Percentiles rank a stretch among this genome's conserved stretches.
Conservation (phyloP, 345 rosid genomes). For the Populus deltoides region DNA sequence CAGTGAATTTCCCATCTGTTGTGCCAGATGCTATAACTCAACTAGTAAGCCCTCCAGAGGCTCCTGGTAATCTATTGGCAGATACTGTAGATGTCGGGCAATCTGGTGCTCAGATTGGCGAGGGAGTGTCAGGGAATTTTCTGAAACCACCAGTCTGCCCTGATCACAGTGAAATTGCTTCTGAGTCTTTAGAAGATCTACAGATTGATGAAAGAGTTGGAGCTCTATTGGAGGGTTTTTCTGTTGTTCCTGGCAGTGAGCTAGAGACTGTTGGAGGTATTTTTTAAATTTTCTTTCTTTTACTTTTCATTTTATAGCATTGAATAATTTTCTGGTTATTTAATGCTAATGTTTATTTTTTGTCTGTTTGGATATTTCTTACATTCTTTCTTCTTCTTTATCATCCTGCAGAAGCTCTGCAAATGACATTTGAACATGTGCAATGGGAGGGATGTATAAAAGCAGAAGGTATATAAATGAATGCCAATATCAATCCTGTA, state of each 20-base stretch:
- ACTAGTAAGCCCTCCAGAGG: conserved; percentile 88
- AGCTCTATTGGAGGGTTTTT: conserved; percentile 67
- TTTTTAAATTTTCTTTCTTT: conserved; percentile 3
- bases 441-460: conserved; percentile 45
- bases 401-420: conserved; percentile 63
- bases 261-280: conserved; percentile 82
- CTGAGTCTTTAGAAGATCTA: conserved; percentile 50
- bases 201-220: conserved; percentile 68
- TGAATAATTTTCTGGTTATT: background rate
- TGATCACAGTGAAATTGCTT: conserved; percentile 23
- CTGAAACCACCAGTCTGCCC: conserved; percentile 9
- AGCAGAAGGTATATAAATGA: conserved; percentile 52
- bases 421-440: conserved; percentile 50
- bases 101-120: conserved; percentile 26
- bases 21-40: conserved; percentile 70
- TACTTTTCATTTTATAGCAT: background rate
- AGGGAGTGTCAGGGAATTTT: conserved; percentile 28
- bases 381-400: conserved; percentile 1
- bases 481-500: background rate
- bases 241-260: conserved; percentile 68
- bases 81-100: conserved; percentile 54
- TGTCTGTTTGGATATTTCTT: background rate
- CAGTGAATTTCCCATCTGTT: conserved; percentile 49
- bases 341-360: conserved; percentile 6
- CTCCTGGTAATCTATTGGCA: conserved; percentile 79